Percentiles rank a stretch among this genome's conserved stretches.
These are phyloP conservation scores for Termitomyces sp. DNA, from an alignment of 768 basidiomycete species.

Conservation along the genomic window DNA sequence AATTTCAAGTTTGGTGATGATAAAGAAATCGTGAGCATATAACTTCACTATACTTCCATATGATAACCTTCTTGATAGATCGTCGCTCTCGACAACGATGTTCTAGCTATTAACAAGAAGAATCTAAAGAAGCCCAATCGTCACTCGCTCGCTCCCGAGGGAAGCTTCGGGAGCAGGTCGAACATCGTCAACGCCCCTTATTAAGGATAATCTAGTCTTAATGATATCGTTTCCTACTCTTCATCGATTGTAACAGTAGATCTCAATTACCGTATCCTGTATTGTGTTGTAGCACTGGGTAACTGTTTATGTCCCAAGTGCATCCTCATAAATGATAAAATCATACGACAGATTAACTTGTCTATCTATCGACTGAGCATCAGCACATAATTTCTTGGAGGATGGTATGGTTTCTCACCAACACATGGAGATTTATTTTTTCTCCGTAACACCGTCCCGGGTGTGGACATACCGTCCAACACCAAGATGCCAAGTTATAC, in stretches of 20 bases:
- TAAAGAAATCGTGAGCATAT: conserved; percentile 67
- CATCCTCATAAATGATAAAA: not conserved
- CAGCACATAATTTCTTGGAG: not conserved
- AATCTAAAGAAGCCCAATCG: conserved; percentile 79
- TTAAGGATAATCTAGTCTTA: conserved; percentile 19
- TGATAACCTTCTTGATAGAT: conserved; percentile 46
- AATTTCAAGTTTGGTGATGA: conserved; percentile 98
- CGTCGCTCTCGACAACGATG: conserved; percentile 92
- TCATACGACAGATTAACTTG: not conserved
- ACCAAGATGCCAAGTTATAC: conserved; percentile 71
- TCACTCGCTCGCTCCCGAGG: conserved; percentile 53
- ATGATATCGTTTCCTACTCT: conserved; percentile 1
- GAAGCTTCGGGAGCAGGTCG: conserved; percentile 43
- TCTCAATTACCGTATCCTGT: conserved; percentile 6
- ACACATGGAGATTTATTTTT: conserved; percentile 6
- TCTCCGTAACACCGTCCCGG: conserved; percentile 41
- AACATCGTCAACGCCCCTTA: conserved; percentile 67
- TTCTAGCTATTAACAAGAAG: conserved; percentile 92
- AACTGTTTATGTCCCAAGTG: not conserved
- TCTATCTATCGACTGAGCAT: not conserved
- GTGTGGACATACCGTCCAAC: conserved; percentile 67
- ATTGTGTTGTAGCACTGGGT: conserved; percentile 8
- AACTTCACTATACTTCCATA: conserved; percentile 1
- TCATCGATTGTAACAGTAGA: conserved; percentile 11
- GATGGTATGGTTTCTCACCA: not conserved